These are phyloP conservation scores for Gardenia jasminoides DNA, from an alignment of 257 asterid species.

Conservation along the genomic window DNA sequence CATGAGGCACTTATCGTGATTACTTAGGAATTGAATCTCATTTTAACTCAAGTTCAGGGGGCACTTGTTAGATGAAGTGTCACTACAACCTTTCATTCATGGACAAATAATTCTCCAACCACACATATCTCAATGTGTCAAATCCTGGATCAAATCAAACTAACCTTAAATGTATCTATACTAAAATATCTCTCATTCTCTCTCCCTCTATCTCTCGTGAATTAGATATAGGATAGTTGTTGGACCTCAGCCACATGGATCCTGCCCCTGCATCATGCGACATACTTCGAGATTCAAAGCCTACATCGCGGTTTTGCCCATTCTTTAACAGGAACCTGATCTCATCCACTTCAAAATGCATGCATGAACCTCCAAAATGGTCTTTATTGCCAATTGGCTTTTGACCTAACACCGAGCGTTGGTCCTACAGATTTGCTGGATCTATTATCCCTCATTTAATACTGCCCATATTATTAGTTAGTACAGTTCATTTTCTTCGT, in stretches of 20 bases:
- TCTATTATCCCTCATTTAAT: background rate
- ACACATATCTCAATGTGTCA: too few relatives aligned
- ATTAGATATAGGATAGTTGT: background rate
- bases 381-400: constrained; percentile 1
- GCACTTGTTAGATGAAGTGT: too few relatives aligned
- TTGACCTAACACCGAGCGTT: background rate
- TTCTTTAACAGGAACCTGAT: constrained; percentile 5
- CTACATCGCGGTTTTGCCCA: constrained; percentile 9
- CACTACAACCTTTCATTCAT: too few relatives aligned
- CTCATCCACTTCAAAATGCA: constrained; percentile 9
- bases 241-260: constrained; percentile 6
- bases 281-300: constrained; percentile 19
- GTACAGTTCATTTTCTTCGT: background rate
- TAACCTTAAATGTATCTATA: too few relatives aligned
- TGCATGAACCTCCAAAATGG: constrained; percentile 4
- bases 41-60: too few relatives aligned
- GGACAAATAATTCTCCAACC: too few relatives aligned
- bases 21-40: too few relatives aligned
- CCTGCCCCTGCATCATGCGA: constrained; percentile 11
- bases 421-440: constrained; percentile 7
- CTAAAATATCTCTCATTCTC: too few relatives aligned
- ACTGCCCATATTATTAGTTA: background rate
- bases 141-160: too few relatives aligned
- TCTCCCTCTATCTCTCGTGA: too few relatives aligned
- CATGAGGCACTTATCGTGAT: too few relatives aligned